A percentile compares a stretch with the other conserved stretches of the same genome.
Evolutionary conservation across 768 basidiomycete genomes (phyloP).

Genomic region (Leccinum disarticulatum): DNA sequence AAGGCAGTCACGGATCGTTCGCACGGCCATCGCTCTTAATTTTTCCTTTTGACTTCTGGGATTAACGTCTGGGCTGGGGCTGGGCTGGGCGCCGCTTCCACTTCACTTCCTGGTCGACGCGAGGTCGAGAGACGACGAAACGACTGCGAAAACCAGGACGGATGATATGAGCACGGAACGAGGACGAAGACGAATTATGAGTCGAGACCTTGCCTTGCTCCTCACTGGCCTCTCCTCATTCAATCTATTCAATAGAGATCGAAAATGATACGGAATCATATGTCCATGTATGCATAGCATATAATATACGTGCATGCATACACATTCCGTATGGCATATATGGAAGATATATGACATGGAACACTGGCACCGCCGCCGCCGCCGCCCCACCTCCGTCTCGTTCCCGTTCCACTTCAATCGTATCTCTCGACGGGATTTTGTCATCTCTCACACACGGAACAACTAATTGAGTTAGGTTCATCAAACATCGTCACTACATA

Average conservation of each 20-base stretch:
- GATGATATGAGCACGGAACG: not conserved
- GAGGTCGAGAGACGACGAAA: not conserved
- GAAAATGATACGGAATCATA: not conserved
- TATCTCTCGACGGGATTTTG: slow-evolving; percentile 1
- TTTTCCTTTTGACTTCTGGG: not conserved
- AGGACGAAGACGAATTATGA: not conserved
- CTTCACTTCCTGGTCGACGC: not conserved
- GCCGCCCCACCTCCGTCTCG: not conserved
- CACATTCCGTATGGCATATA: not conserved
- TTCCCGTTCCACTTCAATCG: not conserved
- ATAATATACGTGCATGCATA: not conserved
- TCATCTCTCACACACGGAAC: not conserved
- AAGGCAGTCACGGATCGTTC: not conserved
- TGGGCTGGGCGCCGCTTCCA: not conserved
- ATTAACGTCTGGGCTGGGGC: not conserved
- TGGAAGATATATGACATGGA: not conserved
- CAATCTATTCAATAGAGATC: not conserved
- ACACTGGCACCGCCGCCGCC: not conserved
- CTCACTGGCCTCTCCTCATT: not conserved
- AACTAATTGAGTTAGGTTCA: slow-evolving; percentile 23
- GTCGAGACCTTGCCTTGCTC: not conserved
- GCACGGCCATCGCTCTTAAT: not conserved
- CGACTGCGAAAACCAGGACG: not conserved
- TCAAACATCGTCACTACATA: slow-evolving; percentile 1
- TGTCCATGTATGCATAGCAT: not conserved